Evolutionary conservation across 1,139 yeast species (phyloP), one percentile per base, ranked within the genome.

Genomic region (Candida albicans): DNA sequence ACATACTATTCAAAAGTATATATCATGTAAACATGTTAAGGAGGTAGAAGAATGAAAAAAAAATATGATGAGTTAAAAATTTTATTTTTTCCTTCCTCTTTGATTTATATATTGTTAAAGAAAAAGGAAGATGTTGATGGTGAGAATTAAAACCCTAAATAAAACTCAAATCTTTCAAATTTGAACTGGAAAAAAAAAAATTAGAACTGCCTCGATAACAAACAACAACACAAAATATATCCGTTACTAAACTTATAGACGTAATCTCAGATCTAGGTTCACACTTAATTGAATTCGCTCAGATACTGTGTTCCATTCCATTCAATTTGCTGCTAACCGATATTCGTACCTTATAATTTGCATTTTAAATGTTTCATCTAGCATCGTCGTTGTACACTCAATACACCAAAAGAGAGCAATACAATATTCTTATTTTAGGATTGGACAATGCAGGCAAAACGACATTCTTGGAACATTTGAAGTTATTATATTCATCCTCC

Each of bases 391-490:
- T 73, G 40, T 73, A 73, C 52, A 69, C 77, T 4, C 77, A 73
- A 53, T 73, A 72, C 54, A 71, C 77, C 48, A 69, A 71, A 53
- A 61, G 77, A 44, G 79, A 73, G 50, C 77, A 73, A 58, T 73
- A 73, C 54, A 73, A 73, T 48, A 79, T 93, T 4, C 73, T 93
- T 35, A 87, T 93, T 33, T 70, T 93, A 27, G 99, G 99, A 13
- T 76, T 93, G 37, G 98, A 93, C 64, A 90, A 91, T 69, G 96
- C 98, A 0, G 99, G 99, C 2, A 93, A 93, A 62, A 91, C 98
- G 13, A 70, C 79, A 8, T 73, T 73, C 49, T 56, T 73, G 33
- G 79, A 73, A 52, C 77, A 73, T 51, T 48, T 71, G 37, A 73
- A 73, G 57, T 59, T 73, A 37, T 57, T 72, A 31, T 73, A 71